Conservation (phyloP, 441 rosid genomes). For the Pelargonium fulgidum region DNA sequence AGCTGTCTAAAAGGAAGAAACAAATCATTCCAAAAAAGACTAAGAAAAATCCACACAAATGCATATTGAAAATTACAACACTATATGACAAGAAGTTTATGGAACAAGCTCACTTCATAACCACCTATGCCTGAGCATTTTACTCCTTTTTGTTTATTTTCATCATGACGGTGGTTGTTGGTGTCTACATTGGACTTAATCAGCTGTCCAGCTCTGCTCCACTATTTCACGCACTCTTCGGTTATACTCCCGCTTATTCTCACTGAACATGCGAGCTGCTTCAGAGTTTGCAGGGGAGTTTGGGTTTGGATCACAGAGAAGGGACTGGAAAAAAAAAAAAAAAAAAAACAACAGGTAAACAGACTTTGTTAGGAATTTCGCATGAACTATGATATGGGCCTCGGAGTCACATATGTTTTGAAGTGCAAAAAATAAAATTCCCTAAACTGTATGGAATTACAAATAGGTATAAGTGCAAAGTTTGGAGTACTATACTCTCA, state of each 20-base stretch:
- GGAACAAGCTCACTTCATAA: neutral
- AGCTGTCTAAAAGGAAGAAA: neutral
- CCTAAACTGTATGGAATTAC: neutral
- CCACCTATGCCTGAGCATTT: neutral
- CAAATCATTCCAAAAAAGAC: neutral
- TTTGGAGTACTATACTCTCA: neutral
- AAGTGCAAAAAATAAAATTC: neutral
- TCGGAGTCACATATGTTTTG: neutral
- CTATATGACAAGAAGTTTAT: neutral
- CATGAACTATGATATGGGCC: no score
- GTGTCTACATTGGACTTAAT: conserved; percentile 17
- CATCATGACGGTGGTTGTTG: conserved; percentile 8
- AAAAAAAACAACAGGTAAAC: neutral
- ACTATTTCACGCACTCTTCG: conserved; percentile 43
- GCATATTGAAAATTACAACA: conserved; percentile 8
- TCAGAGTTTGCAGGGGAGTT: conserved; percentile 50
- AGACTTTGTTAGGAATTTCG: neutral
- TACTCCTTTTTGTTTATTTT: neutral
- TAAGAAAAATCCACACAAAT: conserved; percentile 16
- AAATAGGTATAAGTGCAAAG: neutral
- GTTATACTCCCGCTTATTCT: conserved; percentile 45
- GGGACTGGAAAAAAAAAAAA: conserved; percentile 23
- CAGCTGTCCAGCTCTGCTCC: conserved; percentile 56
- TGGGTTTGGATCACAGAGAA: conserved; percentile 49
- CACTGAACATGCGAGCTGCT: conserved; percentile 48